Evolutionary conservation across 73 alveolate species (phyloP), one percentile per base, ranked within the genome.

Genomic region (Paramecium octaurelia): DNA sequence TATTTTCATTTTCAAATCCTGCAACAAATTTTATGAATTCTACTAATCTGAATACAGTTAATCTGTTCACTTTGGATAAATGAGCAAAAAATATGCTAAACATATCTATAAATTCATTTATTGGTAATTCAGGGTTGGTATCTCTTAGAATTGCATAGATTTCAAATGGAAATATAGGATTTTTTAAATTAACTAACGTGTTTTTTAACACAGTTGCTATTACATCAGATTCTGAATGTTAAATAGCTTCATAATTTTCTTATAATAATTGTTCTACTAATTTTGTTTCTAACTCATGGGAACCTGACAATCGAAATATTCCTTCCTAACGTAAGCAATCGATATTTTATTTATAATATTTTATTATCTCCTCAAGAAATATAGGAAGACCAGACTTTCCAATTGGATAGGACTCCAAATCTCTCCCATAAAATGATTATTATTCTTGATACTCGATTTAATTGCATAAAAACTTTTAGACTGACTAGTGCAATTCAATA

Each of bases 371-470:
- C 20, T 77, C 90, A 7, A 77, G 36, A 10, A 77, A 38, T 27
- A 77, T 46, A 0, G 90, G 90, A 21, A 77, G 20, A 16, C 90
- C 90, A n/a, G 73, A 42, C 48, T 77, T 5, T 38, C 71, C 90
- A 35, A 77, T 77, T 11, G 90, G 90, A 31, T 77, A 77, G 16
- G 40, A 0, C 11, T 35, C 24, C 9, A 77, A 27, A 2, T 35
- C 70, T 77, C 90, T 20, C 3, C 90, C 90, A 77, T 77, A 77
- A 42, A 77, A 77, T n/a, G 90, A 27, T 77, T 38, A 38, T 31
- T 40, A 21, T 38, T 77, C 40, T 5, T 70, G 18, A 21, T 27
- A 42, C 14, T 38, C 50, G 7, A 35, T 23, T 21, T 38, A 14
- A 16, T 42, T 44, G 21, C 40, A 77, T 14, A 77, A 23, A 43